Conservation (phyloP, 1,284 basidiomycete genomes). For the Ceratobasidium sp. region DNA sequence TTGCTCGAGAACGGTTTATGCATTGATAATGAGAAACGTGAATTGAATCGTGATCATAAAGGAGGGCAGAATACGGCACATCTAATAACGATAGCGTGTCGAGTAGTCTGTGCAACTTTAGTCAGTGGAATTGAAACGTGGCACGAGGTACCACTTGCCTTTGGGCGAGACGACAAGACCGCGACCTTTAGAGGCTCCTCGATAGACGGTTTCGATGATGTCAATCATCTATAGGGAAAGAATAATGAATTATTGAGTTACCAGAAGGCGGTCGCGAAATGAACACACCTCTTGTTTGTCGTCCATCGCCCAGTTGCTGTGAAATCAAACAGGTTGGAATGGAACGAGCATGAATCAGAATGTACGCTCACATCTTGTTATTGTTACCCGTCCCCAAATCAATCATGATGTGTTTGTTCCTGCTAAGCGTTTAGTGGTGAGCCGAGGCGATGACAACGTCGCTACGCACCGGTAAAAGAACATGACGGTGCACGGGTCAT, state of each 20-base stretch:
- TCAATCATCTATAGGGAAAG: conserved; percentile 83
- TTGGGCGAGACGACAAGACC: conserved; percentile 98
- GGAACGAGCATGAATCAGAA: conserved; percentile 2
- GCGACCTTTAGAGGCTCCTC: conserved; percentile 96
- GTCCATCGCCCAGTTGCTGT: conserved; percentile 96
- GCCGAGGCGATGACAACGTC: conserved; percentile 28
- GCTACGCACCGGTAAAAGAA: conserved; percentile 91
- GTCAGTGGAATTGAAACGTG: conserved; percentile 1
- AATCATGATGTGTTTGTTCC: conserved; percentile 99
- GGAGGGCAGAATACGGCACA: background rate
- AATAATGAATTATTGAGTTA: conserved; percentile 38
- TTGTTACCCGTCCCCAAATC: conserved; percentile 99
- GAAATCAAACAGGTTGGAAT: conserved; percentile 19
- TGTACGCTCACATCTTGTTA: conserved; percentile 90
- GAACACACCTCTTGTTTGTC: conserved; percentile 91
- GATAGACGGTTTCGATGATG: conserved; percentile 98
- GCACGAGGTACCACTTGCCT: conserved; percentile 65
- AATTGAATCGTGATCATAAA: too few species aligned
- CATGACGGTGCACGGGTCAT: conserved; percentile 97
- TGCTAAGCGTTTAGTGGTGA: conserved; percentile 55
- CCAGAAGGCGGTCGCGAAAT: conserved; percentile 1
- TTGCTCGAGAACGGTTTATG: too few species aligned
- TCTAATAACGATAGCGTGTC: conserved; percentile 83
- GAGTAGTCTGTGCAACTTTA: conserved; percentile 75
- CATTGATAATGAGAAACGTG: too few species aligned